Base-by-base conservation (phyloP, 2,329 filamentous ascomycete species). In the Zymoseptoria passerinii region DNA sequence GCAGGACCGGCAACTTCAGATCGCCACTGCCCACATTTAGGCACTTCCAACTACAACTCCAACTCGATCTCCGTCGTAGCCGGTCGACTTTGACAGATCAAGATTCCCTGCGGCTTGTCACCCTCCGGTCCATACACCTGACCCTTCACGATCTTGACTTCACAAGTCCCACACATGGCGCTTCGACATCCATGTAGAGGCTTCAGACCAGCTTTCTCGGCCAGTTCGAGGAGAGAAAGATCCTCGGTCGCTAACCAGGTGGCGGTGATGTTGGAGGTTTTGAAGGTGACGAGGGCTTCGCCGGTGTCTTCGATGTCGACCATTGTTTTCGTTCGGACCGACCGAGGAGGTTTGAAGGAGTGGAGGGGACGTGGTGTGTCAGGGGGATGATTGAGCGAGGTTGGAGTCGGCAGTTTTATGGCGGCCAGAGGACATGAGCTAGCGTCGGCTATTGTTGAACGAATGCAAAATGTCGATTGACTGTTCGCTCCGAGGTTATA, bases 61-160 rank as follows among this genome's bases (percentile, higher is more conserved):
- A 66, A 63, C 61, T 66, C 64, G 48, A 67, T 61, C 50, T 66
- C 63, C 49, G 48, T 55, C 28, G 60, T 66, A 16, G 65, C 65
- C n/a, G 65, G 65, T 48, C 60, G 58, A 53, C 60, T 63, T 53
- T 65, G 64, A 56, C 65, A 67, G 13, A 67, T 67, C 16, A 66
- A 64, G 16, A 67, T 66, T 2, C 61, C 60, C 56, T 65, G 60
- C 40, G 62, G 62, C 13, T 53, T 48, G 52, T 65, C 62, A 0
- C 65, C 63, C 20, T 65, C 63, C 9, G 62, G 59, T 3, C 63
- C 63, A 56, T 67, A 63, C 13, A 65, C 65, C 53, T 66, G 65
- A 8, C 62, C 65, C 51, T 65, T 67, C 18, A 58, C 50, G 19
- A 66, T 61, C 55, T 57, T 63, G 35, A 61, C 61, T 48, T 63